These are phyloP conservation scores for Helotiales sp. DNA, from an alignment of 2,329 filamentous ascomycete genomes.

Conservation along the genomic window DNA sequence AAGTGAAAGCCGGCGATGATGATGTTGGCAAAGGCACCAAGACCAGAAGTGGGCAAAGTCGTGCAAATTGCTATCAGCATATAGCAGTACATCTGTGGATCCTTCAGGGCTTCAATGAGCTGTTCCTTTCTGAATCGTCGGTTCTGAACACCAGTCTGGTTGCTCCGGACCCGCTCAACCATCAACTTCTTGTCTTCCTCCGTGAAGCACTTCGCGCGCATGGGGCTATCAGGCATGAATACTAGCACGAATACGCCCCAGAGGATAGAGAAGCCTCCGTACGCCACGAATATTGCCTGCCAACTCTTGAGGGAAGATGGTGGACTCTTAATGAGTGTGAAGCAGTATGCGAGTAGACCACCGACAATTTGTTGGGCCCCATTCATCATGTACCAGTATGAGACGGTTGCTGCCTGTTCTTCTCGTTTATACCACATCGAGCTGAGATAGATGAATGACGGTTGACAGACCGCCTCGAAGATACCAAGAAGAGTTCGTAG, in stretches of 20 bases:
- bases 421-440: conserved; percentile 72
- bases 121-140: conserved; percentile 50
- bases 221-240: conserved; percentile 51
- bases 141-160: conserved; percentile 57
- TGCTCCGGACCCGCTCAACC: conserved; percentile 53
- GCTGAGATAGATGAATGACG: conserved; percentile 66
- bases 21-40: conserved; percentile 73
- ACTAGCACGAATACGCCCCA: conserved; percentile 46
- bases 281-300: conserved; percentile 57
- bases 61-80: conserved; percentile 68
- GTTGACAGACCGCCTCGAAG: conserved; percentile 67
- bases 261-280: conserved; percentile 44
- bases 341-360: conserved; percentile 62
- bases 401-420: conserved; percentile 62
- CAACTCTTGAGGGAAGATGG: conserved; percentile 57
- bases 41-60: conserved; percentile 70
- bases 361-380: conserved; percentile 68
- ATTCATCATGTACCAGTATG: conserved; percentile 73
- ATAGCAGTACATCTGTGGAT: conserved; percentile 68
- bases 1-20: conserved; percentile 73
- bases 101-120: conserved; percentile 52
- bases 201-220: conserved; percentile 44
- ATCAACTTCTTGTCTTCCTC: conserved; percentile 46
- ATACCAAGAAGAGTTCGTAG: conserved; percentile 67
- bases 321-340: conserved; percentile 45